Conservation (phyloP, 208 protist species). For the Zelonia costaricensis region DNA sequence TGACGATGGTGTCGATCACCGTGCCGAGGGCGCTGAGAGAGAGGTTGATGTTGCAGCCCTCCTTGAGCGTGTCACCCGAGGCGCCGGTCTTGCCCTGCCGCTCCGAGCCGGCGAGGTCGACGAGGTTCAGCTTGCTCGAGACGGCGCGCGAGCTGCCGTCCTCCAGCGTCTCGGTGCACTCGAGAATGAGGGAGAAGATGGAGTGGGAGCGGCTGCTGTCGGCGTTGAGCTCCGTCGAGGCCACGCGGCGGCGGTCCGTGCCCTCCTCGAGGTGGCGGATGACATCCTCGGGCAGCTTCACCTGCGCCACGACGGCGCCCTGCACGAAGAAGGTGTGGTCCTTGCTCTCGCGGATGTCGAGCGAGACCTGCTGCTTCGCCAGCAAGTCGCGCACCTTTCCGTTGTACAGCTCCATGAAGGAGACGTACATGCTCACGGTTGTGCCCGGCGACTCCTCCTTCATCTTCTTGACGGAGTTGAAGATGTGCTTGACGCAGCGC, state of each 20-base stretch:
- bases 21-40: constrained; percentile 90
- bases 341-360: constrained; percentile 81
- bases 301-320: constrained; percentile 67
- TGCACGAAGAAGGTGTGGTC: constrained; percentile 89
- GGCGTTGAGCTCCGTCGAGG: constrained; percentile 87
- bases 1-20: constrained; percentile 92
- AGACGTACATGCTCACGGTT: constrained; percentile 72
- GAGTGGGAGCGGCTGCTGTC: constrained; percentile 92
- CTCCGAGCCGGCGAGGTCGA: constrained; percentile 93
- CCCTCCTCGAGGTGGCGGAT: constrained; percentile 86
- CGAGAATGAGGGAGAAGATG: constrained; percentile 87
- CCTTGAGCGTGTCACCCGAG: constrained; percentile 90
- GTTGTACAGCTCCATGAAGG: constrained; percentile 90
- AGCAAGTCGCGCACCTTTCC: constrained; percentile 88
- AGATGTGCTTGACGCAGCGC: constrained; percentile 81
- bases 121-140: constrained; percentile 90
- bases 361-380: constrained; percentile 82
- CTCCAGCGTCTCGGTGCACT: constrained; percentile 78
- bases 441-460: constrained; percentile 39
- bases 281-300: constrained; percentile 79
- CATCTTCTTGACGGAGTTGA: constrained; percentile 59
- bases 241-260: constrained; percentile 78
- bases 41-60: constrained; percentile 94
- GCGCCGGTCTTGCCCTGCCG: constrained; percentile 91
- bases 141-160: constrained; percentile 69